Base-by-base conservation (phyloP, 768 basidiomycete genomes). In the Mrakia frigida region DNA sequence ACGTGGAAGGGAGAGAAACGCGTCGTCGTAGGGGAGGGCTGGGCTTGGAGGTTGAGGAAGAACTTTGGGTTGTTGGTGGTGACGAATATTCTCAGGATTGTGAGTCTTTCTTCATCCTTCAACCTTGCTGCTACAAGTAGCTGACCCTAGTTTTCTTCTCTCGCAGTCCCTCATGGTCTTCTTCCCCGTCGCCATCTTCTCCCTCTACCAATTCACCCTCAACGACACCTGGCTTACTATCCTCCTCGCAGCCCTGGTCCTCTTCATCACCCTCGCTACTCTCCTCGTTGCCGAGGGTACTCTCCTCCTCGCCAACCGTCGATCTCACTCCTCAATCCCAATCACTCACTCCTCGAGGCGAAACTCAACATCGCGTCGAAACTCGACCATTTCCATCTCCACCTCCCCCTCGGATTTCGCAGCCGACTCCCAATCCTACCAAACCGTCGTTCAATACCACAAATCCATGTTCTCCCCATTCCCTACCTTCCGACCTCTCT, bases 171-270 rank as follows among this genome's bases (percentile, higher is more conserved):
- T 94, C n/a, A 83, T 92, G 63, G 84, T 86, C 35, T 85, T 89
- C 79, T 85, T 88, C 70, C 95, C 95, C 13, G 84, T 93, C 76
- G 83, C 89, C 78, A 88, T 91, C 78, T 92, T 97, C 79, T 86
- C 88, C 11, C 88, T 97, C 81, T 94, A 90, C 82, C 94, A 98
- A 82, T 98, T 94, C 92, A 92, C 91, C 0, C 85, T 94, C 78
- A 85, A 88, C 76, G 94, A 98, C 83, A 94, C 94, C 0, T 93
- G 92, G 90, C 86, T 96, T 3, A 88, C 93, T 0, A 87, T 89
- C 79, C 85, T 96, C 50, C 86, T 98, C 56, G 91, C 94, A 3
- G 90, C 91, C 77, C 80, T 95, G 75, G 82, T 87, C 16, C 84
- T 94, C 81, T 80, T 91, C 65, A 84, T 82, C 65, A 83, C 91